Evolutionary conservation across 225 moss, liverwort and hornwort species (phyloP).

Genomic region (Straminergon stramineum): DNA sequence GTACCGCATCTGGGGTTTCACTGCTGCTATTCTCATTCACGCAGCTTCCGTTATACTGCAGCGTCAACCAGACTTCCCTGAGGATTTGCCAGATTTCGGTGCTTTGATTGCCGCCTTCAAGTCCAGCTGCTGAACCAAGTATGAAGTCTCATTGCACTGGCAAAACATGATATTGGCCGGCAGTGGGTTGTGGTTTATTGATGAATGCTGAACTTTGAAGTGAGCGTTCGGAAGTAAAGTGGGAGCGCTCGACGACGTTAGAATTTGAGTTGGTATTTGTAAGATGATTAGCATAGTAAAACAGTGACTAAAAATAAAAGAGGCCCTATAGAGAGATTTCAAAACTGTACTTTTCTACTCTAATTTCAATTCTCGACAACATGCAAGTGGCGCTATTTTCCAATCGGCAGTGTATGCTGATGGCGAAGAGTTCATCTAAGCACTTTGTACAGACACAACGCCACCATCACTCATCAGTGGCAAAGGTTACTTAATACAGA

Average conservation of each 20-base stretch:
- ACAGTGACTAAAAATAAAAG: background rate
- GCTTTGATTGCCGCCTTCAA: background rate
- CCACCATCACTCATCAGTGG: background rate
- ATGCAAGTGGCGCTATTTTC: background rate
- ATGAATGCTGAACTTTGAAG: background rate
- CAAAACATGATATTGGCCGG: background rate
- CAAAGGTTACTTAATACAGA: background rate
- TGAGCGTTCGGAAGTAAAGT: background rate
- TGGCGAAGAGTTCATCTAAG: background rate
- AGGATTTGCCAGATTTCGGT: slow-evolving; percentile 14
- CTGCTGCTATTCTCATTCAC: slow-evolving; percentile 57
- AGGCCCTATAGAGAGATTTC: background rate
- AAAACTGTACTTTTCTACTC: background rate
- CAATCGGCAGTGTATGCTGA: background rate
- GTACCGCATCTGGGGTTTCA: slow-evolving; percentile 71
- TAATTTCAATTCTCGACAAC: background rate
- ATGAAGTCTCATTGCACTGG: background rate
- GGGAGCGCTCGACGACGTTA: background rate
- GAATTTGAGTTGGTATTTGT: background rate
- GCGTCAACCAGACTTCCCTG: slow-evolving; percentile 46
- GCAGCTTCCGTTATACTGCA: slow-evolving; percentile 52
- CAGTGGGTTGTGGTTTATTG: background rate
- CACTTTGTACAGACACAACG: background rate
- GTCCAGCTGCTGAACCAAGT: background rate
- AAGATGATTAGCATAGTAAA: background rate